Base-by-base conservation (phyloP, 805 yeast genomes). In the Candida maesae region DNA sequence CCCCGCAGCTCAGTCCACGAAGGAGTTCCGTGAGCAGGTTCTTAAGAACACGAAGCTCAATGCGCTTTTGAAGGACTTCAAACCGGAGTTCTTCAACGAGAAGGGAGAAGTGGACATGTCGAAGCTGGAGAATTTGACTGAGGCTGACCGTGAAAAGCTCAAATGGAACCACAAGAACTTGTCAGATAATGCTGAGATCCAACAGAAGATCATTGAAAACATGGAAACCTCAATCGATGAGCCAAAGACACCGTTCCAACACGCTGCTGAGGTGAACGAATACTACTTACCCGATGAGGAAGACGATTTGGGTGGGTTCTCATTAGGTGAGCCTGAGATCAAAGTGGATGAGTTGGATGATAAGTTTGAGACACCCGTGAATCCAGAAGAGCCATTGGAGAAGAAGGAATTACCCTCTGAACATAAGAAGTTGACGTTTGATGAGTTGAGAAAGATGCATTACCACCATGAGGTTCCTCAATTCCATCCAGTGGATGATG, bases 201-300 rank as follows among this genome's bases (percentile, higher is more conserved):
- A 89, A 57, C 84, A 78, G 58, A 86, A 83, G 51, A 57, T 57
- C 30, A 60, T 59, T 32, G 68, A 65, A 36, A 70, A 68, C 42
- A 60, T 68, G 33, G 62, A 59, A 42, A 45, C 86, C 21, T 80
- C 81, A 53, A 87, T 90, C 33, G 95, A 87, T 56, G 97, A 90
- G 60, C 97, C 97, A 17, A 90, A 90, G 68, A 90, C 97, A 1
- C 97, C 97, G 5, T 90, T 84, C 55, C 95, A 86, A 58, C 95
- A 93, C 10, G 95, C 95, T 1, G 83, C 86, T 20, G 70, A 66
- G 42, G 70, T 75, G 39, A 87, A 86, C 24, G 95, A 89, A 53
- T 84, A 84, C 57, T 87, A 88, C 52, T 77, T 74, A 5, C 91
- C 84, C 53, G 79, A 79, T 33, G 89, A 81, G 26, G 60, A 52